Conservation (phyloP, 495 filamentous ascomycete genomes). For the Trichoderma reesei region DNA sequence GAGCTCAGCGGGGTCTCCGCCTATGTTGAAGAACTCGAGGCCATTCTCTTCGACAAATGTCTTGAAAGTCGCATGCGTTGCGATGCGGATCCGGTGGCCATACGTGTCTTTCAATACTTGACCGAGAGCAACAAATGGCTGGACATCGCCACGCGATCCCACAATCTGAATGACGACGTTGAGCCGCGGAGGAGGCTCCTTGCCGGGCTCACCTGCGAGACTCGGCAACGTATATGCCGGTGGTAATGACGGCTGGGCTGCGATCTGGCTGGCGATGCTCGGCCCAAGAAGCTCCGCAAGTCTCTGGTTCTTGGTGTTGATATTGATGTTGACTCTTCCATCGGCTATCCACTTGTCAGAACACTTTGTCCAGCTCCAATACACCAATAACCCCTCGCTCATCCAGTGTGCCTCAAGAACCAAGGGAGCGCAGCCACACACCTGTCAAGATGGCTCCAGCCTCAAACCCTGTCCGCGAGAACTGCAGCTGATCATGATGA, state of each 20-base stretch:
- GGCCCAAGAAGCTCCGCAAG: constrained; percentile 58
- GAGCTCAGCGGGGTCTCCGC: constrained; percentile 61
- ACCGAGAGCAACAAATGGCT: constrained; percentile 65
- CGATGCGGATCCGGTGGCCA: constrained; percentile 60
- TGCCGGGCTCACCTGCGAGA: constrained; percentile 47
- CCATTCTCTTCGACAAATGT: constrained; percentile 57
- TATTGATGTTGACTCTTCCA: constrained; percentile 66
- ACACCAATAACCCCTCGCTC: not conserved
- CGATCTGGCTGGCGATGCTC: constrained; percentile 50
- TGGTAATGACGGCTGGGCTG: constrained; percentile 35
- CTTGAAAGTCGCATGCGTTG: constrained; percentile 58
- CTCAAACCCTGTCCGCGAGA: constrained; percentile 39
- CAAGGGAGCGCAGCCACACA: constrained; percentile 12
- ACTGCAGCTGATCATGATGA: constrained; percentile 32
- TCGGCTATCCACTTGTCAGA: constrained; percentile 33
- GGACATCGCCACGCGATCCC: constrained; percentile 65
- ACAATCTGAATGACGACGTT: constrained; percentile 78
- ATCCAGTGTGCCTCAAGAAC: not conserved
- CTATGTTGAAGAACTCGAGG: constrained; percentile 63
- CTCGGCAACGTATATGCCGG: constrained; percentile 53
- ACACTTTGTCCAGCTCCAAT: not conserved
- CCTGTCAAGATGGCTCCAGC: constrained; percentile 36
- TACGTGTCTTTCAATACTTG: constrained; percentile 57
- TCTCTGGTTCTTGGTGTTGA: constrained; percentile 53
- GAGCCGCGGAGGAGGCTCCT: constrained; percentile 46